These are phyloP conservation scores for Cadophora sp. DNA, from an alignment of 2,329 filamentous ascomycete genomes.

Conservation along the genomic window DNA sequence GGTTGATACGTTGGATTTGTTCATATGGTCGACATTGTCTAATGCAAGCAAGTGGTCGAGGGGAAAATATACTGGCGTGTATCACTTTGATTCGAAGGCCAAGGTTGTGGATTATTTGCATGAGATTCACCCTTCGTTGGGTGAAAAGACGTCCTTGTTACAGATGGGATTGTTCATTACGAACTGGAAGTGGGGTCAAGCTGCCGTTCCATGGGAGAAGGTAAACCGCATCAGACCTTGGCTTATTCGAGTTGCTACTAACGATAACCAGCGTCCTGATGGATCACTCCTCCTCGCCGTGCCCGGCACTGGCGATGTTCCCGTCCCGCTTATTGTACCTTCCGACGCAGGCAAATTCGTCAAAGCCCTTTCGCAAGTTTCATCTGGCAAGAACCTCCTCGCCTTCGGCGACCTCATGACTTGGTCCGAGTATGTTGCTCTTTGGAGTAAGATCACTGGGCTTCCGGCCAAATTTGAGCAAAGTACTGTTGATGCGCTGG, in stretches of 20 bases:
- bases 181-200: constrained; percentile 40
- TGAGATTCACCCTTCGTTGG: constrained; percentile 37
- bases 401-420: constrained; percentile 28
- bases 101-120: constrained; percentile 40
- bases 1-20: constrained; percentile 40
- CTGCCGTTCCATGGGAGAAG: constrained; percentile 29
- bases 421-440: constrained; percentile 30
- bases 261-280: constrained; percentile 26
- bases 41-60: constrained; percentile 45
- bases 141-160: constrained; percentile 43
- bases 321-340: constrained; percentile 38
- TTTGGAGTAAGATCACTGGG: constrained; percentile 32
- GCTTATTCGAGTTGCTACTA: neutral
- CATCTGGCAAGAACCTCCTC: constrained; percentile 35
- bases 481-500: constrained; percentile 31
- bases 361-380: constrained; percentile 39
- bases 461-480: constrained; percentile 27
- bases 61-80: constrained; percentile 47
- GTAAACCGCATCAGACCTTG: constrained; percentile 1
- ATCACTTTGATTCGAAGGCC: constrained; percentile 49
- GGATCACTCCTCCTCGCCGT: constrained; percentile 25
- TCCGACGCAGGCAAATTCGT: constrained; percentile 43
- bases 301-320: constrained; percentile 22
- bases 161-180: constrained; percentile 46
- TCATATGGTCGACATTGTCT: constrained; percentile 44